Percentiles rank a stretch among this genome's conserved stretches.
Evolutionary conservation across 208 protist genomes (phyloP).

Genomic region (Jaenimonas drosophilae): DNA sequence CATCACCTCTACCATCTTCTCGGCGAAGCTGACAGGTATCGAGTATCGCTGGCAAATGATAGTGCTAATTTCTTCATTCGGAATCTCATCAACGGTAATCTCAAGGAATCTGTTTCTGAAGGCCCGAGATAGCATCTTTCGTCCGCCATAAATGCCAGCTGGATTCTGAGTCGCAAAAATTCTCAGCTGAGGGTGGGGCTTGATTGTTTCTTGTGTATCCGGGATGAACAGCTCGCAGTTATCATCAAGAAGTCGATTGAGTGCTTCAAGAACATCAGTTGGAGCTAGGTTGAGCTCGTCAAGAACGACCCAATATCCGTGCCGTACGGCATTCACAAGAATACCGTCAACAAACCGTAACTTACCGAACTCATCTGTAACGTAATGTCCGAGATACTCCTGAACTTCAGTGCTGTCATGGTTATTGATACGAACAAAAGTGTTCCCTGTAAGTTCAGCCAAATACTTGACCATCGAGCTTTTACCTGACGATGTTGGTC

Average conservation of each 20-base stretch:
- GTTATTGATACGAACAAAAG: conserved; percentile 99
- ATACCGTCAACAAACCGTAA: conserved; percentile 97
- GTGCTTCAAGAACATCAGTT: conserved; percentile 99
- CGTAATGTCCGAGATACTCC: conserved; percentile 99
- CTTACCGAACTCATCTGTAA: conserved; percentile 92
- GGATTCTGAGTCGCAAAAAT: conserved; percentile 99
- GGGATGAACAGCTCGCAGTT: conserved; percentile 99
- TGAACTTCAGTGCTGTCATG: conserved; percentile 99
- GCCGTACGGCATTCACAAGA: conserved; percentile 93
- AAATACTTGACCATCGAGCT: conserved; percentile 99
- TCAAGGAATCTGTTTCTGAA: conserved; percentile 99
- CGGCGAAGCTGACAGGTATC: conserved; percentile 90
- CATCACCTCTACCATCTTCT: conserved; percentile 95
- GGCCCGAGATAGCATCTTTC: conserved; percentile 99
- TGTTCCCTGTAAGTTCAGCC: conserved; percentile 95
- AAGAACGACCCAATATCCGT: conserved; percentile 99
- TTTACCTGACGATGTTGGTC: conserved; percentile 98
- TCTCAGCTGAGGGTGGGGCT: conserved; percentile 97
- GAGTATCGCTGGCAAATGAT: conserved; percentile 95
- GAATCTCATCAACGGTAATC: conserved; percentile 99
- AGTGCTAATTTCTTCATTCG: conserved; percentile 92
- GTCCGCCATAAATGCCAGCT: conserved; percentile 94
- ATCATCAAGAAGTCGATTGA: conserved; percentile 99
- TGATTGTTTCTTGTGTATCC: conserved; percentile 97
- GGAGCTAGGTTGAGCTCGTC: conserved; percentile 99